These are phyloP conservation scores for Litsea cubeba DNA, from an alignment of 164 flowering plant genomes.

Conservation along the genomic window DNA sequence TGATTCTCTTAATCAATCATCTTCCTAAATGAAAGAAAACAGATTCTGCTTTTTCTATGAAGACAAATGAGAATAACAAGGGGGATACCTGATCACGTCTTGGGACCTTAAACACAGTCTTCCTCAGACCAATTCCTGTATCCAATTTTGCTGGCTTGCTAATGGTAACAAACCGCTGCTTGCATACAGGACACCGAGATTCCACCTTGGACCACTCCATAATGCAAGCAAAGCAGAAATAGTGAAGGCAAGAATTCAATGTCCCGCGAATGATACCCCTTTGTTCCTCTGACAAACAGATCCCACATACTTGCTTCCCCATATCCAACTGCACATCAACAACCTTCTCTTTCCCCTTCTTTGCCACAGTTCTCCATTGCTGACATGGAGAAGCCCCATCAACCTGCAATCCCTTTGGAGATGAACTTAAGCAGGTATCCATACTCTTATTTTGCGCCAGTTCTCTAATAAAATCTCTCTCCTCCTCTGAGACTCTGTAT, in stretches of 20 bases:
- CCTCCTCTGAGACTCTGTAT: constrained; percentile 85
- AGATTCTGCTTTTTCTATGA: neutral
- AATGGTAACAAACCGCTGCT: constrained; percentile 78
- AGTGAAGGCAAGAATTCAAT: constrained; percentile 82
- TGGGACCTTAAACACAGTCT: constrained; percentile 60
- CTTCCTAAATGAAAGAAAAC: neutral
- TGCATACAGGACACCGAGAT: constrained; percentile 95
- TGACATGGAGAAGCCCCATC: constrained; percentile 15
- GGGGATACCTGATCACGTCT: constrained; percentile 81
- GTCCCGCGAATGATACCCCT: constrained; percentile 64
- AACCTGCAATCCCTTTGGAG: constrained; percentile 15
- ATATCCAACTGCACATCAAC: constrained; percentile 37
- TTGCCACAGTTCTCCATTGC: constrained; percentile 21
- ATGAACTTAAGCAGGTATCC: constrained; percentile 30
- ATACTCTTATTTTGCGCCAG: constrained; percentile 38
- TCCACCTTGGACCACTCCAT: constrained; percentile 99
- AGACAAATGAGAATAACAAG: neutral
- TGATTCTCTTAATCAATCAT: neutral
- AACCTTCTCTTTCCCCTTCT: constrained; percentile 75
- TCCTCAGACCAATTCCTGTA: constrained; percentile 52
- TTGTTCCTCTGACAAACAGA: constrained; percentile 90
- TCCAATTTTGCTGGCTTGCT: constrained; percentile 53
- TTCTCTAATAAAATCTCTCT: constrained; percentile 76
- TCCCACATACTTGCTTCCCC: constrained; percentile 84
- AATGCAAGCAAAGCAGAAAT: constrained; percentile 86